A percentile compares a stretch with the other conserved stretches of the same genome.
phyloP scores from a whole-genome alignment of 768 basidiomycete species.

The Kwoniella pini region DNA sequence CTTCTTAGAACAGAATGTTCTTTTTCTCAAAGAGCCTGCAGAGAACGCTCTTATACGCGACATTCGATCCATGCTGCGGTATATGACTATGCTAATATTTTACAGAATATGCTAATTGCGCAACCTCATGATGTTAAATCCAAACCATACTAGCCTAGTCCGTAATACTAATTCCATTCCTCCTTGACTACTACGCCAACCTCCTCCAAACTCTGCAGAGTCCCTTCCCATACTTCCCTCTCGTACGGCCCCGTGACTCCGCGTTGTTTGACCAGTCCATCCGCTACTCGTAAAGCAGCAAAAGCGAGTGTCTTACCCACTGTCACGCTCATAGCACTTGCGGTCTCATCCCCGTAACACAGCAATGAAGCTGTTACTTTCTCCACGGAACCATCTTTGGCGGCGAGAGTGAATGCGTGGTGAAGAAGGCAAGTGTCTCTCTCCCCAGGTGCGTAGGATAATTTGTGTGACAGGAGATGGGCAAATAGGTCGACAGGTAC shows the following conservation, averaged over 20 bases:
- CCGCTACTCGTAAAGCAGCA: constrained; percentile 70
- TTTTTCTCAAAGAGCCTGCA: no score
- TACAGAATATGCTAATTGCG: no score
- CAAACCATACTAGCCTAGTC: no score
- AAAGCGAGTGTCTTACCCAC: constrained; percentile 87
- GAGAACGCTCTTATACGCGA: no score
- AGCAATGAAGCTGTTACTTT: constrained; percentile 70
- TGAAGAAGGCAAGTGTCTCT: constrained; percentile 83
- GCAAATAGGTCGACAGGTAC: constrained; percentile 71
- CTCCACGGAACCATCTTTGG: constrained; percentile 32
- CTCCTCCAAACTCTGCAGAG: constrained; percentile 65
- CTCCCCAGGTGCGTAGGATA: constrained; percentile 70
- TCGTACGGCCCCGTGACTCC: constrained; percentile 73
- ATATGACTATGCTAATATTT: no score
- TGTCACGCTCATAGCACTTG: constrained; percentile 85
- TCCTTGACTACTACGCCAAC: constrained; percentile 54
- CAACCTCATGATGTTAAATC: no score
- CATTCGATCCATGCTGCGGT: no score
- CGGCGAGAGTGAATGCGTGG: constrained; percentile 70
- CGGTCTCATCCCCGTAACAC: constrained; percentile 62
- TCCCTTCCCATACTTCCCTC: constrained; percentile 63
- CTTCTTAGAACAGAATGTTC: no score
- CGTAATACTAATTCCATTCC: constrained; percentile 29
- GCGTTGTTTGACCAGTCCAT: constrained; percentile 60
- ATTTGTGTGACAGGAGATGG: constrained; percentile 67